A percentile compares a stretch with the other conserved stretches of the same genome.
Conservation (phyloP, 768 basidiomycete genomes). For the Russula emetica region DNA sequence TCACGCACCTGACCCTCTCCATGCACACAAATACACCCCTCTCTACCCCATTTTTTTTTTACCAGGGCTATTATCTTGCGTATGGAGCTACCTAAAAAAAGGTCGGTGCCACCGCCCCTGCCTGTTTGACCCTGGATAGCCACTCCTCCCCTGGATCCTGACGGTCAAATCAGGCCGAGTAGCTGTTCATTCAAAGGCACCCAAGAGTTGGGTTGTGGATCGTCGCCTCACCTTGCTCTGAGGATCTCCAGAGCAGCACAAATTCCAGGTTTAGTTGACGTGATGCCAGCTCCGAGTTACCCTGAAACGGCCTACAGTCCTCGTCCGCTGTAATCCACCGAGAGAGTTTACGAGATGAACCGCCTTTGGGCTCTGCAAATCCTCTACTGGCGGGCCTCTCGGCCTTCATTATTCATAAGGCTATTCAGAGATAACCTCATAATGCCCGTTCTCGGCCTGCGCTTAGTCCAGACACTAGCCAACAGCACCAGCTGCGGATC, state of each 20-base stretch:
- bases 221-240: not conserved
- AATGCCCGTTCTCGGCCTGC: slow-evolving; percentile 2
- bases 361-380: not conserved
- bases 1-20: slow-evolving; percentile 9
- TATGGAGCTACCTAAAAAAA: slow-evolving; percentile 1
- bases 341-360: not conserved
- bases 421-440: not conserved
- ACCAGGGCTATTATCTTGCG: not conserved
- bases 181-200: not conserved
- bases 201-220: not conserved
- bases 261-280: not conserved
- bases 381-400: not conserved
- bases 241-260: not conserved
- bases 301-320: too few species aligned
- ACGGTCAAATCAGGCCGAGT: not conserved
- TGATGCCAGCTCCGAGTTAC: not conserved
- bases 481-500: slow-evolving; percentile 7
- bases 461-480: not conserved
- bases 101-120: not conserved
- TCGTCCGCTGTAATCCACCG: not conserved
- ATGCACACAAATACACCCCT: not conserved
- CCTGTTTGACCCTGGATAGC: not conserved
- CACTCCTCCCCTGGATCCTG: not conserved
- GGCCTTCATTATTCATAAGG: not conserved
- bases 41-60: not conserved